phyloP scores from a whole-genome alignment of 306 rosid species.

The Corylus avellana region DNA sequence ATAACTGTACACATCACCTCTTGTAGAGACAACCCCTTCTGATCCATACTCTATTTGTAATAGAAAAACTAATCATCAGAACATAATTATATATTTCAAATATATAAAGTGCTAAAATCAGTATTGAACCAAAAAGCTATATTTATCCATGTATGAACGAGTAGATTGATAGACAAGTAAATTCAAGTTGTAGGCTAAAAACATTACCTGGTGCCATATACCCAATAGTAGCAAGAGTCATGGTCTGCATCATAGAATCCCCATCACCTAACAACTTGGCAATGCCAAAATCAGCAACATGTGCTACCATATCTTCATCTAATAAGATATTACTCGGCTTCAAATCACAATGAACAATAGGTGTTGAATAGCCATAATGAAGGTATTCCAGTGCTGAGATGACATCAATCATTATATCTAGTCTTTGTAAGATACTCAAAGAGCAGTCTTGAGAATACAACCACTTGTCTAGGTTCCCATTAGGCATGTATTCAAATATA shows the following conservation, averaged over 20 bases:
- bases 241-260: conserved; percentile 7
- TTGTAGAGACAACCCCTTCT: background rate
- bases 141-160: too few species aligned
- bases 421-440: conserved; percentile 26
- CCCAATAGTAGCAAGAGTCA: conserved; percentile 30
- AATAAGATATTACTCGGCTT: conserved; percentile 22
- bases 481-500: conserved; percentile 31
- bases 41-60: conserved; percentile 8
- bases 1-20: conserved; percentile 31
- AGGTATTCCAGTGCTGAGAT: conserved; percentile 35
- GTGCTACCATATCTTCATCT: conserved; percentile 32
- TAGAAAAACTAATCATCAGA: background rate
- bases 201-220: conserved; percentile 32
- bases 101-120: background rate
- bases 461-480: conserved; percentile 33
- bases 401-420: conserved; percentile 31
- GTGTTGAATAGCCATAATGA: conserved; percentile 30
- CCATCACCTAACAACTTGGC: conserved; percentile 29
- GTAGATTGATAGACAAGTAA: too few species aligned
- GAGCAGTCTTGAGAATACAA: conserved; percentile 16
- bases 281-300: conserved; percentile 35
- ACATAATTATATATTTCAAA: background rate
- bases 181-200: too few species aligned
- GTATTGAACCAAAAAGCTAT: too few species aligned
- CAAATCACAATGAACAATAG: conserved; percentile 34